Evolutionary conservation across 805 yeast genomes (phyloP).

Genomic region (Candida awuae): DNA sequence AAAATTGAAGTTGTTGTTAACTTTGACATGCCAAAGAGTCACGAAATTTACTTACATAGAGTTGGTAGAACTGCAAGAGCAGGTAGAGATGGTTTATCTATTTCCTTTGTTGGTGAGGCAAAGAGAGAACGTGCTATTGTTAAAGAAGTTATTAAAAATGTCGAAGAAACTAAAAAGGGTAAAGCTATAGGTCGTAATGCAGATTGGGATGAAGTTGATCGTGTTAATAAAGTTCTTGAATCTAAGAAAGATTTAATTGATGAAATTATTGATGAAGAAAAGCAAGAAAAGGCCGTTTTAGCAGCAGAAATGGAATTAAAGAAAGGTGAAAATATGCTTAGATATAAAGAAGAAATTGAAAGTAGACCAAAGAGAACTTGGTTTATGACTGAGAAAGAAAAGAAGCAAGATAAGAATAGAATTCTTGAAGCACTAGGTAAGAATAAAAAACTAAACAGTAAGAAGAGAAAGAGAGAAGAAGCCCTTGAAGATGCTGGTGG

Average conservation of each 20-base stretch:
- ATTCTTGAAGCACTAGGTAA: conserved; percentile 28
- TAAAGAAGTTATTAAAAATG: conserved; percentile 76
- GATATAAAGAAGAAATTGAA: conserved; percentile 72
- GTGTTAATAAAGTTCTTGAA: conserved; percentile 52
- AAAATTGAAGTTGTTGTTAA: conserved; percentile 92
- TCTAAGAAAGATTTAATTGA: conserved; percentile 52
- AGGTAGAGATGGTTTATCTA: conserved; percentile 89
- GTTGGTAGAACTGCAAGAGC: conserved; percentile 99
- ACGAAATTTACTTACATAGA: conserved; percentile 90
- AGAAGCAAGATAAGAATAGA: conserved; percentile 34
- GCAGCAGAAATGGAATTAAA: conserved; percentile 86
- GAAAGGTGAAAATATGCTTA: conserved; percentile 78
- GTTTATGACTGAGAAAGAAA: conserved; percentile 67
- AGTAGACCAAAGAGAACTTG: conserved; percentile 94
- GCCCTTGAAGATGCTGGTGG: conserved; percentile 44
- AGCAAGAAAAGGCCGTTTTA: conserved; percentile 75
- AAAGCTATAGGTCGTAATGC: conserved; percentile 83
- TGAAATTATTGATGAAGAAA: conserved; percentile 82
- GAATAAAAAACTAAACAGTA: conserved; percentile 48
- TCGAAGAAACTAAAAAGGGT: conserved; percentile 38
- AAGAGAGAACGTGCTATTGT: conserved; percentile 83
- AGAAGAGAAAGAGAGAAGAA: conserved; percentile 62
- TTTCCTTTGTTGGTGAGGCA: conserved; percentile 89
- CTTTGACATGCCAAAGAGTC: conserved; percentile 90
- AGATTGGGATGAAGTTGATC: conserved; percentile 82